Evolutionary conservation across 306 rosid genomes (phyloP), one percentile per base, ranked within the genome.

Genomic region (Quercus suber): DNA sequence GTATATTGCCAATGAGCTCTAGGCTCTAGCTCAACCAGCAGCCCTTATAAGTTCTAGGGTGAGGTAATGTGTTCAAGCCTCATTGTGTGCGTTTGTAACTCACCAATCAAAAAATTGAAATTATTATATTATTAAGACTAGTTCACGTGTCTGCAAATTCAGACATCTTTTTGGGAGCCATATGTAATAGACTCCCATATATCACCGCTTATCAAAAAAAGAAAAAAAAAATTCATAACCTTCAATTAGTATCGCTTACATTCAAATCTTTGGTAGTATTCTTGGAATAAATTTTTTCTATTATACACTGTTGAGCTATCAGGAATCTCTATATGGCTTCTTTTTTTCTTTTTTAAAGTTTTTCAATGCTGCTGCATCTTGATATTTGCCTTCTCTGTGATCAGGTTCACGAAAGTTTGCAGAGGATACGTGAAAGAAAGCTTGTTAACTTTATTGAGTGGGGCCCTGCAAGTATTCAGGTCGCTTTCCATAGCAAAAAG

Each of bases 381-480:
- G 85, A 76, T 73, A 61, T 85, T 74, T 76, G 18, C 75, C 60
- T 81, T 79, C 53, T 70, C 14, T 76, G 80, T 76, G 56, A 85
- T 77, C 88, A 95, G 99, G 98, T 92, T 87, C 99, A 93, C 60
- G 99, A 95, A 87, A 95, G 98, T 89, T 89, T 95, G 93, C 99
- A 95, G 86, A 91, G 99, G 88, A 95, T 95, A 79, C 97, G 99
- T 60, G 99, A 95, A 90, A 90, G 99, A 82, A 95, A 95, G 89
- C 94, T 93, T 28, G 98, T 95, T 73, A 95, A 95, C 90, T 95
- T 95, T 81, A 93, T 95, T 77, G 98, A 95, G 80, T 95, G 99
- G 99, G 99, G 99, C 63, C 99, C 99, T 73, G 99, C 99, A 52
- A 95, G 99, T 81, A 95, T 95, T 79, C 99, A 95, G 96, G 99